A percentile compares a stretch with the other conserved stretches of the same genome.
Evolutionary conservation across 495 filamentous ascomycete species (phyloP).

Genomic region (Hypoxylon cercidicola): DNA sequence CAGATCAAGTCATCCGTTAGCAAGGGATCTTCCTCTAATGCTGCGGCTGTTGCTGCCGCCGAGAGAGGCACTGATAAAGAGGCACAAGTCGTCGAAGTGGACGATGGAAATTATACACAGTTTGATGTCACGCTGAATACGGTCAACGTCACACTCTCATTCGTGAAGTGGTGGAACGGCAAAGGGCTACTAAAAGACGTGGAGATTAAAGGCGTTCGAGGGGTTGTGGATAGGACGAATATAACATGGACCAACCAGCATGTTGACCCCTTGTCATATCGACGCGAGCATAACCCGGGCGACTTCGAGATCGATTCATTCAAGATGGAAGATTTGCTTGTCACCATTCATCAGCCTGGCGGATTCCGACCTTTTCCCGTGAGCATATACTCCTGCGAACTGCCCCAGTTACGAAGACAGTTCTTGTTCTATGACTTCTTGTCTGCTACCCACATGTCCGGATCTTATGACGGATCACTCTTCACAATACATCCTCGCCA

Average conservation of each 20-base stretch:
- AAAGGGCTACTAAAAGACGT: constrained; percentile 92
- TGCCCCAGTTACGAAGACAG: constrained; percentile 91
- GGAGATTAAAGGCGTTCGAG: constrained; percentile 93
- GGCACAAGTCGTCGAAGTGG: constrained; percentile 62
- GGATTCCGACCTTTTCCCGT: constrained; percentile 93
- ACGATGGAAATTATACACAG: constrained; percentile 96
- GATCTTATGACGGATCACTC: constrained; percentile 92
- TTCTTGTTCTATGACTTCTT: constrained; percentile 98
- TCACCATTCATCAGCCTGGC: constrained; percentile 90
- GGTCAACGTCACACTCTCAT: constrained; percentile 96
- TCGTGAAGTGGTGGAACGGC: constrained; percentile 97
- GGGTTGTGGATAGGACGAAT: constrained; percentile 90
- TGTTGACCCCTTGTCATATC: constrained; percentile 85
- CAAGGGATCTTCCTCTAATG: constrained; percentile 88
- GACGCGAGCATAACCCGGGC: constrained; percentile 86
- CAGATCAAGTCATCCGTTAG: constrained; percentile 80
- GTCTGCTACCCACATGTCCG: constrained; percentile 94
- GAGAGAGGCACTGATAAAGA: constrained; percentile 64
- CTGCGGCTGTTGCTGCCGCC: constrained; percentile 86
- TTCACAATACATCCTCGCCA: constrained; percentile 98
- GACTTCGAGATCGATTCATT: constrained; percentile 98
- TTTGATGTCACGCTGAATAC: constrained; percentile 95
- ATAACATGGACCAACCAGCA: constrained; percentile 76
- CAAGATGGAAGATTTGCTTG: constrained; percentile 91
- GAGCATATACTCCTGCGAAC: constrained; percentile 93